Evolutionary conservation across 129 eudicot genomes (phyloP), one percentile per base, ranked within the genome.

Genomic region (Pulicaria dysenterica): DNA sequence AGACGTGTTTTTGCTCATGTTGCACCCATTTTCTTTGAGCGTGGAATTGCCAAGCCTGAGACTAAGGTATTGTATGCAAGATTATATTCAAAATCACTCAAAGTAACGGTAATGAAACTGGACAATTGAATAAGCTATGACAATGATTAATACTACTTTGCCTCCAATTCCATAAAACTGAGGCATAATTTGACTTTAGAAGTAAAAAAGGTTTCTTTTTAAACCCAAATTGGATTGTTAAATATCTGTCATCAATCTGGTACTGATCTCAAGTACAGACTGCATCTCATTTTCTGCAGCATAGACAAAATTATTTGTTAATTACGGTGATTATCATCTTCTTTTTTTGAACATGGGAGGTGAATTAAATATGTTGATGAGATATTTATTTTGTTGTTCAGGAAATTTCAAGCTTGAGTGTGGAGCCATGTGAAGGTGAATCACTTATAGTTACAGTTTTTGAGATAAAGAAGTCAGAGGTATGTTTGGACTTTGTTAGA

Each of bases 331-430:
- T 24, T 24, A 24, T 24, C 31, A 24, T 24, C 4, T 44, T 66
- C 2, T 24, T 48, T n/a, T 49, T 41, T 31, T 51, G 0, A 12
- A n/a, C 53, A 76, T 46, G 70, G 42, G 58, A 69, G 31, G 11
- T 61, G 3, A 42, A 53, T 42, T 61, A 49, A 36, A 64, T 47
- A 5, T 7, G 37, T 16, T 50, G 42, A 59, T 59, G 80, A 42
- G 58, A 66, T 74, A 57, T 59, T 58, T 8, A 2, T 67, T 47
- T 62, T 69, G 64, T 76, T 17, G 60, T 54, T 56, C 81, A 90
- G 97, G 99, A 94, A 74, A 84, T 90, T 57, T 94, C 99, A 72
- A 94, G 99, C 87, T 86, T 94, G 80, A 94, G 99, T 53, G 99
- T 94, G 74, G 99, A 94, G 84, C 91, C 91, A 16, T 94, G 91